Conservation (phyloP, 305 asterid genomes). For the Solanum hybrid region DNA sequence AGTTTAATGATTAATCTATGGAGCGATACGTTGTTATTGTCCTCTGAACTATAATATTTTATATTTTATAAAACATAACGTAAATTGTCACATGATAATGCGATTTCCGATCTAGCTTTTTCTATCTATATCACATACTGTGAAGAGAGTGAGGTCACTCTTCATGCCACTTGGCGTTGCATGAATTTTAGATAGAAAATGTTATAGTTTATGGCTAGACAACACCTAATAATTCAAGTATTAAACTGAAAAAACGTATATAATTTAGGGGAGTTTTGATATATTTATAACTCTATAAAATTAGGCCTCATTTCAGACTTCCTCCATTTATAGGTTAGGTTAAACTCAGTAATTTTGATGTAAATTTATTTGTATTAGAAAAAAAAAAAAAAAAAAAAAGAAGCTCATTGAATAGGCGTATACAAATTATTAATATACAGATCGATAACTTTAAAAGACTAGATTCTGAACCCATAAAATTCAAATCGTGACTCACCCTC, state of each 20-base stretch:
- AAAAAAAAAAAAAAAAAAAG: neutral
- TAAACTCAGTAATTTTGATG: neutral
- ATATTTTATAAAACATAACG: neutral
- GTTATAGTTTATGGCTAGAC: neutral
- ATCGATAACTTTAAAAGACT: neutral
- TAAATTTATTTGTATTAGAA: neutral
- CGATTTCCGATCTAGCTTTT: neutral
- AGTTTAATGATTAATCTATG: no score
- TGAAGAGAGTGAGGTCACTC: neutral
- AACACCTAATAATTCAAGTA: neutral
- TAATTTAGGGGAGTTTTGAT: neutral
- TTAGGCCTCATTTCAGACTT: neutral
- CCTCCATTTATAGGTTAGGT: neutral
- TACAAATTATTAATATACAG: neutral
- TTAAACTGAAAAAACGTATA: no score
- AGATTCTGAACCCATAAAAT: neutral
- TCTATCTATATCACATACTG: neutral
- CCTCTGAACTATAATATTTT: neutral
- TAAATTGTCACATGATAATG: neutral
- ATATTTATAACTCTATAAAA: neutral
- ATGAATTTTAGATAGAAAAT: neutral
- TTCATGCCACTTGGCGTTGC: neutral
- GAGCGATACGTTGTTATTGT: rapidly evolving
- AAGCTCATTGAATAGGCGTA: neutral
- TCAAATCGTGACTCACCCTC: neutral